A percentile compares a stretch with the other conserved stretches of the same genome.
Conservation (phyloP, 2,329 filamentous ascomycete species). For the Aspergillus neotritici region DNA sequence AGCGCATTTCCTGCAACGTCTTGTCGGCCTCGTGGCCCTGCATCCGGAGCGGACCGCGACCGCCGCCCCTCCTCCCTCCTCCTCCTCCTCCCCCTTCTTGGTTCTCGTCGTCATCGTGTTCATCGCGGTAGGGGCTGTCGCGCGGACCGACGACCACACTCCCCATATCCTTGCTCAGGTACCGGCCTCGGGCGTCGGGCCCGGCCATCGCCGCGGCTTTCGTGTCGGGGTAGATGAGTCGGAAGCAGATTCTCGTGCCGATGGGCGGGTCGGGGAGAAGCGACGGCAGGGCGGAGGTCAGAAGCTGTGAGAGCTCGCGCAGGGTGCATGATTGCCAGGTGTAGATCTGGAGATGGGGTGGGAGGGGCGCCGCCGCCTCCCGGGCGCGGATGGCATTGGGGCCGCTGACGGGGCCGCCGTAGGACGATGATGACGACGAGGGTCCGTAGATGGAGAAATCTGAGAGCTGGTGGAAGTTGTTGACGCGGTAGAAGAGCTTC, state of each 20-base stretch:
- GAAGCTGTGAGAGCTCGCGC: constrained; percentile 70
- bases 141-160: constrained; percentile 64
- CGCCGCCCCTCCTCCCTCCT: constrained; percentile 30
- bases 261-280: constrained; percentile 68
- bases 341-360: constrained; percentile 71
- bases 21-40: constrained; percentile 60
- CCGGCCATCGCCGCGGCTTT: constrained; percentile 36
- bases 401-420: constrained; percentile 24
- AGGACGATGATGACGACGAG: constrained; percentile 16
- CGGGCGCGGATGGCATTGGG: constrained; percentile 37
- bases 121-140: constrained; percentile 20
- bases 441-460: constrained; percentile 34
- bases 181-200: constrained; percentile 51
- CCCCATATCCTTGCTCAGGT: constrained; percentile 73
- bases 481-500: constrained; percentile 74
- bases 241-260: constrained; percentile 81
- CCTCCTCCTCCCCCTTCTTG: constrained; percentile 35
- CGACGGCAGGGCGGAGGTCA: constrained; percentile 62
- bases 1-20: constrained; percentile 69
- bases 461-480: constrained; percentile 59
- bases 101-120: constrained; percentile 28
- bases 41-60: constrained; percentile 34
- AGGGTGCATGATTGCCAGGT: constrained; percentile 80
- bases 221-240: constrained; percentile 77
- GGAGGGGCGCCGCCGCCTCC: constrained; percentile 48